phyloP scores from a whole-genome alignment of 345 rosid genomes.

The Cardamine chenopodiifolia region DNA sequence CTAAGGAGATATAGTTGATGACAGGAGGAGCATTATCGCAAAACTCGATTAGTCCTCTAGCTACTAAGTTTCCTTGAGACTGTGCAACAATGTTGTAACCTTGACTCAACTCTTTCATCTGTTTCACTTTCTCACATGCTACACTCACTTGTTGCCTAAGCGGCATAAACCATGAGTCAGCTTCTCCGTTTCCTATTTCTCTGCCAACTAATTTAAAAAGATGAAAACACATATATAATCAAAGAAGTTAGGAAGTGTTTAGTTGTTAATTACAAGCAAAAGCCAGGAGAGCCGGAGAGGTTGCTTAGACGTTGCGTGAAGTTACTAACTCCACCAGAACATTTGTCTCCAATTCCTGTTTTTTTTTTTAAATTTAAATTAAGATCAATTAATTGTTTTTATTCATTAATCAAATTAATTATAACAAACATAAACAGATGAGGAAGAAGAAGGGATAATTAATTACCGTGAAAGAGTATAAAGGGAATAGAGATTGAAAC shows the following conservation, averaged over 20 bases:
- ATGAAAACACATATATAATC: neutral
- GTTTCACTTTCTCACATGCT: conserved; percentile 54
- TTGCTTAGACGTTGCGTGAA: conserved; percentile 61
- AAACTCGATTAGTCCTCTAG: conserved; percentile 76
- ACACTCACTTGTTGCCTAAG: conserved; percentile 46
- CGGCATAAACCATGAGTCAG: conserved; percentile 92
- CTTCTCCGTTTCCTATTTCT: conserved; percentile 77
- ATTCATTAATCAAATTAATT: neutral
- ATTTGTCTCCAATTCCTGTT: conserved; percentile 81
- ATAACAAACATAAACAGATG: neutral
- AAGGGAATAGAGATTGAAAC: conserved; percentile 63
- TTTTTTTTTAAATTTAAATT: neutral
- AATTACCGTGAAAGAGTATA: conserved; percentile 69
- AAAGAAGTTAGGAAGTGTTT: conserved; percentile 1
- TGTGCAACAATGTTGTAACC: conserved; percentile 87
- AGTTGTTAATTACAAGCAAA: conserved; percentile 59
- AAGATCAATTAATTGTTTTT: neutral
- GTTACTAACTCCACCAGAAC: conserved; percentile 58
- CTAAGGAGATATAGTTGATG: conserved; percentile 73
- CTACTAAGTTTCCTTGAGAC: conserved; percentile 92
- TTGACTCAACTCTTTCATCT: conserved; percentile 66
- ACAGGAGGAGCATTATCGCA: conserved; percentile 84
- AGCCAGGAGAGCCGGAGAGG: conserved; percentile 72
- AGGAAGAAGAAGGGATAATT: neutral
- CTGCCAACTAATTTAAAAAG: conserved; percentile 37